Evolutionary conservation across 192 early-diverging fungal species (phyloP), one percentile per base, ranked within the genome.

Genomic region (Mortierella antarctica): DNA sequence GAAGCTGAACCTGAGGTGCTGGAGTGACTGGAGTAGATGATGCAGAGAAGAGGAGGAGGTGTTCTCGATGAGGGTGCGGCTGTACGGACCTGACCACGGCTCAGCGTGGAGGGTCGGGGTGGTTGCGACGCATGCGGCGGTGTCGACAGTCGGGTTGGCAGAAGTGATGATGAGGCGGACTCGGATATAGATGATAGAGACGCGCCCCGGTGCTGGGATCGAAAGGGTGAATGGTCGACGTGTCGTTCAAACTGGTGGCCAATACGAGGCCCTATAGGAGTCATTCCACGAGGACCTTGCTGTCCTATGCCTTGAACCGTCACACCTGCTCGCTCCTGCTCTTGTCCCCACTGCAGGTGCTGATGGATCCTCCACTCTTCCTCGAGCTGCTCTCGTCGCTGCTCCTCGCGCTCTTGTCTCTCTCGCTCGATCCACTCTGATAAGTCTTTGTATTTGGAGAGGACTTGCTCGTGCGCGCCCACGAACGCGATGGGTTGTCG

Each of bases 401-500:
- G 41, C 15, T 71, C 45, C 10, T 61, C 58, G 13, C 66, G 63
- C 4, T 1, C 41, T 10, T 55, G 40, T 17, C 58, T 48, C 40
- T 79, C 75, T 54, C 57, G 52, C 7, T 71, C 40, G 11, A 79
- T 71, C 75, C 75, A 79, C 6, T 23, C 42, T 0, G 62, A 51
- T 10, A 79, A 47, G 15, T 47, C 46, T 4, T 11, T 40, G n/a
- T 50, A 51, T 51, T 39, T 48, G 1, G 17, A 47, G 3, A 79
- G 40, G 9, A 62, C 58, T 1, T 61, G 17, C 39, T 41, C 57
- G 41, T 79, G 75, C 13, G 75, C 75, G 0, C 62, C 69, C 1
- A 79, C 51, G 1, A 51, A 59, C 4, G 12, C 40, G 15, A 61
- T 21, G 15, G 21, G 13, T 7, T 57, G 40, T 21, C 44, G 18